Conservation (phyloP, 192 early-diverging fungal genomes). For the Geranomyces michiganensis region DNA sequence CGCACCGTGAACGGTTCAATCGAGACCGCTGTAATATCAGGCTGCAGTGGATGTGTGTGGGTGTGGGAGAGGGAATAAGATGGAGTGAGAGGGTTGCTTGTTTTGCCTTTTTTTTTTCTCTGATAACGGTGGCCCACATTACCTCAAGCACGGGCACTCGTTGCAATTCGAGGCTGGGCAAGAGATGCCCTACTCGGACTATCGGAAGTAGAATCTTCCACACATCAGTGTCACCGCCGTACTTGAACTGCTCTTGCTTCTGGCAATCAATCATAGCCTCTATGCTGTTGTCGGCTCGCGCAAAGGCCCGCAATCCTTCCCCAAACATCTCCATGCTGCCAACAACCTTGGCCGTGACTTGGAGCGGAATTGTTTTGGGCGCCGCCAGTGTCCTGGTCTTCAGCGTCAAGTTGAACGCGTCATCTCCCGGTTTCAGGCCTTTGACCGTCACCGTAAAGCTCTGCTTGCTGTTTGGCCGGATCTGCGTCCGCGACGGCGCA, state of each 20-base stretch:
- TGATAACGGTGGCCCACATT: too few relatives aligned
- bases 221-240: conserved; percentile 46
- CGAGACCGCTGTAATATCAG: conserved; percentile 40
- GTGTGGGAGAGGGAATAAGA: not conserved
- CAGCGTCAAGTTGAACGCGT: conserved; percentile 40
- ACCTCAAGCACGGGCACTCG: conserved; percentile 45
- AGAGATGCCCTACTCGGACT: conserved; percentile 34
- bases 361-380: conserved; percentile 48
- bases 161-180: conserved; percentile 48
- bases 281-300: conserved; percentile 48
- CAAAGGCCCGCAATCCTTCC: conserved; percentile 48
- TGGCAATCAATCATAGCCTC: conserved; percentile 41
- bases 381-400: conserved; percentile 48
- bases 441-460: conserved; percentile 50
- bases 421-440: conserved; percentile 48
- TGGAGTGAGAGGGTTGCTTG: conserved; percentile 9
- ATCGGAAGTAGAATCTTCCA: conserved; percentile 60
- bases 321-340: conserved; percentile 36
- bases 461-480: conserved; percentile 51
- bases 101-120: not conserved
- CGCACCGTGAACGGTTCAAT: conserved; percentile 48
- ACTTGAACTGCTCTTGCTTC: conserved; percentile 39
- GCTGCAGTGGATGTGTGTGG: too few relatives aligned
- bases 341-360: conserved; percentile 43
- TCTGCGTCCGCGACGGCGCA: conserved; percentile 33